Evolutionary conservation across 2,329 filamentous ascomycete species (phyloP), one percentile per base, ranked within the genome.

Genomic region (Thielaviopsis punctulata): DNA sequence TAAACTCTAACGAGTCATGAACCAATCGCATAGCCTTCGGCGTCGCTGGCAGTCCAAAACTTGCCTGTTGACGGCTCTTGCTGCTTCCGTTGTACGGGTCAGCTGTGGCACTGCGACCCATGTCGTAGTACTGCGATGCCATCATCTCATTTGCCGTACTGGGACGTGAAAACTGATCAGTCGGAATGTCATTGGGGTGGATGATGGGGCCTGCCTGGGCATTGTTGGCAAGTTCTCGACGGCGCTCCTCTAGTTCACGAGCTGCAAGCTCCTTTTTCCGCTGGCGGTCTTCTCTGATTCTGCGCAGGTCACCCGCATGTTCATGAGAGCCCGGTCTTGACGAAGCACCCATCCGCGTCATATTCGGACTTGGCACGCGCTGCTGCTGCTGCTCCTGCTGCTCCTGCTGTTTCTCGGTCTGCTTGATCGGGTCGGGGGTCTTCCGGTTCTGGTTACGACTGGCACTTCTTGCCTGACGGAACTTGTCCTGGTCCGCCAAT

Each of bases 11-110:
- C 25, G 67, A 68, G 43, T 78, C 76, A 58, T 90, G 80, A 44
- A 86, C 79, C 1, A 93, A 79, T 19, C 84, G 79, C 88, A 95
- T 94, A 1, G 88, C 88, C 67, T 86, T 82, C 25, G 90, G 89
- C 1, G 89, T 95, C 2, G 88, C 86, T 13, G 90, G 88, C n/a
- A 95, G 74, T 0, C 88, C 89, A 49, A 90, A 75, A 5, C 76
- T 73, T 1, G 75, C 70, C 1, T 58, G 30, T 64, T 64, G 55
- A 63, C 67, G 49, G 64, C 65, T 13, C 70, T 69, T 56, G 72
- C 73, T 63, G 76, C 74, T 62, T 68, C 72, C 56, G 66, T 66
- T 49, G 2, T 69, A 72, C 1, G 79, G 76, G 55, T 84, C 80
- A 1, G 77, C 80, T 7, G 82, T 85, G 45, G 79, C 76, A 59